Base-by-base conservation (phyloP, 306 rosid species). In the Lathyrus aphaca region DNA sequence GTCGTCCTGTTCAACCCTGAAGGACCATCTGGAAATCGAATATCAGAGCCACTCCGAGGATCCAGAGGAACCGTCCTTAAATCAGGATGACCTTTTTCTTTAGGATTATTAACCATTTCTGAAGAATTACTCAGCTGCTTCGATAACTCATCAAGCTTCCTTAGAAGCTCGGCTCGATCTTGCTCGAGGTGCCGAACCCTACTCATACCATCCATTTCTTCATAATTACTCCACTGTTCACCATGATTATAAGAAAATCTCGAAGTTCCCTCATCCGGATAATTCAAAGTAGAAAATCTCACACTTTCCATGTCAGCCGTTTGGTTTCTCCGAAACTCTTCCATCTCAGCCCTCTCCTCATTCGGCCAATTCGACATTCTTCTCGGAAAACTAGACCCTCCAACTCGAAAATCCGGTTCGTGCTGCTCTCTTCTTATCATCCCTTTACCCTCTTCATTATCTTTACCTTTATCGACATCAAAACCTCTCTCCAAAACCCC, bases 111-210 rank as follows among this genome's bases (percentile, higher is more conserved):
- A 70, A 37, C 81, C 50, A 89, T 23, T 78, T 86, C 82, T 72
- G 92, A 80, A 59, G 99, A 91, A 79, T 83, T 84, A 65, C 73
- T 88, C 40, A 95, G 87, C 77, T 95, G 96, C 63, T 71, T 90
- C 76, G 91, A 79, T 51, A 95, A 79, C 78, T 95, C 99, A 59
- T 89, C 92, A 75, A 95, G 81, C 84, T 95, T 95, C 82, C 89
- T 89, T 37, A 95, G 86, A 77, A 95, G 95, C 71, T 87, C 96
- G 1, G 91, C 96, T 39, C 97, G 83, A 66, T 88, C 95, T 79
- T 87, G 91, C 77, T 95, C 97, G 9, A 86, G 92, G 77, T 76
- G 77, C 81, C 75, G 88, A 64, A 81, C 90, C 55, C 78, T 77
- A 49, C 64, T 82, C 63, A 74, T 45, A 38, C 85, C 95, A 68